phyloP scores from a whole-genome alignment of 1,284 basidiomycete species.

The Ustilago shanxiensis region DNA sequence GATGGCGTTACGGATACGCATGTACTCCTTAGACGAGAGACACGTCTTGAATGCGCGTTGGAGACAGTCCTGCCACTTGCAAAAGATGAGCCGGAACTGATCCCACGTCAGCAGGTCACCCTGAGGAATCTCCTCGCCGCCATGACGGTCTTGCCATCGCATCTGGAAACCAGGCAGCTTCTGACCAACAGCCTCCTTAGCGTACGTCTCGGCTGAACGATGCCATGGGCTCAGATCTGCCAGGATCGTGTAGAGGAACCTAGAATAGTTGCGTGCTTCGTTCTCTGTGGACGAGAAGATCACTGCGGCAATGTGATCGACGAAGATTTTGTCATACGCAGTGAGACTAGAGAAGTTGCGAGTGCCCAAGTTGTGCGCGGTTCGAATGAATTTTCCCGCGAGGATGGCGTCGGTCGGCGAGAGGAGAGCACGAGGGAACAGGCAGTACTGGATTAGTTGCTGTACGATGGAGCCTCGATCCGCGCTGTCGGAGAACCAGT shows the following conservation, averaged over 20 bases:
- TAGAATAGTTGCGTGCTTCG: conserved; percentile 90
- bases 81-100: conserved; percentile 79
- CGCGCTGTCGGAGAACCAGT: conserved; percentile 79
- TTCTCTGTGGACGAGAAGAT: conserved; percentile 94
- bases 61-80: conserved; percentile 86
- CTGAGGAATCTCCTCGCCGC: conserved; percentile 70
- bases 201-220: conserved; percentile 75
- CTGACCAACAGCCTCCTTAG: conserved; percentile 72
- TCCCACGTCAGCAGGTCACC: conserved; percentile 79
- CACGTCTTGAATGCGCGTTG: conserved; percentile 64
- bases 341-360: conserved; percentile 87
- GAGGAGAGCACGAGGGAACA: conserved; percentile 89
- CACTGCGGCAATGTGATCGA: conserved; percentile 75
- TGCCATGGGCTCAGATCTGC: conserved; percentile 83
- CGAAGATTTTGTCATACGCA: conserved; percentile 81
- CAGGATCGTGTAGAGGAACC: conserved; percentile 82
- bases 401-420: conserved; percentile 97
- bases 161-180: conserved; percentile 66
- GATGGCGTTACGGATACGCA: conserved; percentile 67
- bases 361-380: conserved; percentile 86
- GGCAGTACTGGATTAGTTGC: conserved; percentile 85
- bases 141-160: conserved; percentile 54
- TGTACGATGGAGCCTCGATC: conserved; percentile 45
- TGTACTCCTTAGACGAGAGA: conserved; percentile 63
- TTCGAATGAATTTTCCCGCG: conserved; percentile 89